Evolutionary conservation across 2,329 filamentous ascomycete species (phyloP).

Genomic region (Aspergillus ustus): DNA sequence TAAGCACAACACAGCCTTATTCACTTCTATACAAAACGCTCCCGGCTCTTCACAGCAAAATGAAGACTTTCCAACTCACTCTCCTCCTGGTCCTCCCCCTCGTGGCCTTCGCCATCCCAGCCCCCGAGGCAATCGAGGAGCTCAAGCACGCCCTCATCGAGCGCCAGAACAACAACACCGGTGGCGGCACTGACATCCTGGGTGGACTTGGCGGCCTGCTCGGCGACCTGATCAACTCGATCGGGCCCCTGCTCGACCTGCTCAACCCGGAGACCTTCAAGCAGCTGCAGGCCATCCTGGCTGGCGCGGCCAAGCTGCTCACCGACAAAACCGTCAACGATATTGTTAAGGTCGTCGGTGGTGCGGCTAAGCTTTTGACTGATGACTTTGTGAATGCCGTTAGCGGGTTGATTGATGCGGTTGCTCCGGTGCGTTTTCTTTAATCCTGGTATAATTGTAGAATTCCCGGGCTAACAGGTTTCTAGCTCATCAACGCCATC

Average conservation of each 20-base stretch:
- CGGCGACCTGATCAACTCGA: neutral
- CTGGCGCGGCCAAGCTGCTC: neutral
- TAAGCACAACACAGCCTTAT: neutral
- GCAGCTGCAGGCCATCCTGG: neutral
- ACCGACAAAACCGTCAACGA: neutral
- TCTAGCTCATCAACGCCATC: constrained; percentile 4
- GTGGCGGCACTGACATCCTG: neutral
- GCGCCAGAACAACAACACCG: neutral
- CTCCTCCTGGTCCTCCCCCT: constrained; percentile 1
- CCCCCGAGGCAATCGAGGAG: neutral
- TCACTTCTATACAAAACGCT: neutral
- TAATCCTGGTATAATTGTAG: too few species aligned
- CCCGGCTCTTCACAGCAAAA: neutral
- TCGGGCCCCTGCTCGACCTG: neutral
- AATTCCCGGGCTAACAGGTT: too few species aligned
- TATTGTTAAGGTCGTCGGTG: neutral
- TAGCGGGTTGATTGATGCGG: constrained; percentile 1
- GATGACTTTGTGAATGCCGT: constrained; percentile 1
- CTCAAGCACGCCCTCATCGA: constrained; percentile 2
- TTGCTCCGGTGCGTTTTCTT: constrained; percentile 2
- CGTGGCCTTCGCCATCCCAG: neutral
- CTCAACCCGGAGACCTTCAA: constrained; percentile 1
- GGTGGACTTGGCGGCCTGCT: constrained; percentile 1
- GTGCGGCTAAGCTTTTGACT: neutral
- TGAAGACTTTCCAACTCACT: constrained; percentile 1